Evolutionary conservation across 768 basidiomycete species (phyloP).

Genomic region (Termitomyces sp.): DNA sequence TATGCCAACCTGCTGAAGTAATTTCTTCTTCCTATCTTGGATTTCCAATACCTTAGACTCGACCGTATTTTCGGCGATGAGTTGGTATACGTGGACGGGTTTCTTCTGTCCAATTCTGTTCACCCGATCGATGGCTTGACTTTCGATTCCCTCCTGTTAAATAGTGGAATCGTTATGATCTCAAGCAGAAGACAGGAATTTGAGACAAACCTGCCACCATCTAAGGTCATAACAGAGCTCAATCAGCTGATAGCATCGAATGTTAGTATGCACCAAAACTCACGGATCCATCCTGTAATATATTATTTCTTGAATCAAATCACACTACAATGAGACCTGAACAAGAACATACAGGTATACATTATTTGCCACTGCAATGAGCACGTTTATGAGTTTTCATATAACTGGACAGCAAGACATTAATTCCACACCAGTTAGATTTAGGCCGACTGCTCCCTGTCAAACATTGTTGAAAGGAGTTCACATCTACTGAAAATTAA

Average conservation of each 20-base stretch:
- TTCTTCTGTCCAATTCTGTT: constrained; percentile 86
- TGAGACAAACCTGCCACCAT: constrained; percentile 66
- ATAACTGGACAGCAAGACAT: not conserved
- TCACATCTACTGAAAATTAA: not conserved
- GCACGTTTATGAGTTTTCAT: not conserved
- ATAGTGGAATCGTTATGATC: constrained; percentile 5
- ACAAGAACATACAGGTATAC: constrained; percentile 56
- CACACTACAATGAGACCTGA: not conserved
- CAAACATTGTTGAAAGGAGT: not conserved
- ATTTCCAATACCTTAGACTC: constrained; percentile 87
- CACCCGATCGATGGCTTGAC: constrained; percentile 78
- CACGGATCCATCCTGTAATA: constrained; percentile 74
- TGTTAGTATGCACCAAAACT: constrained; percentile 27
- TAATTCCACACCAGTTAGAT: constrained; percentile 56
- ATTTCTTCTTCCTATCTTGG: constrained; percentile 77
- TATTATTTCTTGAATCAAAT: constrained; percentile 5
- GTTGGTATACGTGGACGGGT: constrained; percentile 81
- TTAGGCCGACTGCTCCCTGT: constrained; percentile 79
- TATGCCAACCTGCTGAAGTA: constrained; percentile 64
- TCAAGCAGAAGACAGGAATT: not conserved
- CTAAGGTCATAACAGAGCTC: constrained; percentile 28
- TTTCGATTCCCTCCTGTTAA: constrained; percentile 72
- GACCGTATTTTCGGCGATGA: constrained; percentile 87
- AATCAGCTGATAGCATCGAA: not conserved
- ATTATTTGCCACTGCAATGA: constrained; percentile 66